Percentiles rank a stretch among this genome's conserved stretches.
phyloP scores from a whole-genome alignment of 208 protist species.

The Trichomonas gallinae region DNA sequence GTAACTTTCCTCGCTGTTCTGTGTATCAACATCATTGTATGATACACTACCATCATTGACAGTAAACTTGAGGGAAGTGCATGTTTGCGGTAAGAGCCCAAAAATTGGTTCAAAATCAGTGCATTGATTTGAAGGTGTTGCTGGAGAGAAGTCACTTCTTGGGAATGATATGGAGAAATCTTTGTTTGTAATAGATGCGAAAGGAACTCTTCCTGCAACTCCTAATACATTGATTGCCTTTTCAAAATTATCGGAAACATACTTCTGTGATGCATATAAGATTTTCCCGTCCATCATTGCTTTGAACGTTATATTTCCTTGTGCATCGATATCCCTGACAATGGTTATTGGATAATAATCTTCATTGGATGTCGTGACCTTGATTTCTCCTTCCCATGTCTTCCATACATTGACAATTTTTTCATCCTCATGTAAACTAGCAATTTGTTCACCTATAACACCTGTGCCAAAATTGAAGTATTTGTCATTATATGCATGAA shows the following conservation, averaged over 20 bases:
- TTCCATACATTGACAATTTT: background rate
- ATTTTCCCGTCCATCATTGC: background rate
- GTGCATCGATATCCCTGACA: background rate
- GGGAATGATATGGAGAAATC: background rate
- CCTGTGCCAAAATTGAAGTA: background rate
- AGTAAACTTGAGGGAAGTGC: background rate
- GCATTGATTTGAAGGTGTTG: background rate
- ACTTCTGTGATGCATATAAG: background rate
- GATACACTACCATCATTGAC: background rate
- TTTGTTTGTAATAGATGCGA: background rate
- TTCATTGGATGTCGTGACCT: background rate
- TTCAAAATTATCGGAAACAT: background rate
- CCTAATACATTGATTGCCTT: background rate
- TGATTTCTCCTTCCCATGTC: background rate
- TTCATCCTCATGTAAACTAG: background rate
- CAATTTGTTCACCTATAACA: background rate
- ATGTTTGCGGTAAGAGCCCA: background rate
- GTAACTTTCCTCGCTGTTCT: background rate
- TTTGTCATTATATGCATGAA: background rate
- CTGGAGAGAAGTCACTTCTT: background rate
- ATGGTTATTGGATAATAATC: background rate
- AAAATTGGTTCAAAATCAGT: background rate
- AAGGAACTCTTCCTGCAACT: background rate
- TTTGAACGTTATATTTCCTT: background rate
- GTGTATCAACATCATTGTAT: background rate